Evolutionary conservation across 495 filamentous ascomycete genomes (phyloP), one percentile per base, ranked within the genome.

Genomic region (Trichoderma orchidacearum): DNA sequence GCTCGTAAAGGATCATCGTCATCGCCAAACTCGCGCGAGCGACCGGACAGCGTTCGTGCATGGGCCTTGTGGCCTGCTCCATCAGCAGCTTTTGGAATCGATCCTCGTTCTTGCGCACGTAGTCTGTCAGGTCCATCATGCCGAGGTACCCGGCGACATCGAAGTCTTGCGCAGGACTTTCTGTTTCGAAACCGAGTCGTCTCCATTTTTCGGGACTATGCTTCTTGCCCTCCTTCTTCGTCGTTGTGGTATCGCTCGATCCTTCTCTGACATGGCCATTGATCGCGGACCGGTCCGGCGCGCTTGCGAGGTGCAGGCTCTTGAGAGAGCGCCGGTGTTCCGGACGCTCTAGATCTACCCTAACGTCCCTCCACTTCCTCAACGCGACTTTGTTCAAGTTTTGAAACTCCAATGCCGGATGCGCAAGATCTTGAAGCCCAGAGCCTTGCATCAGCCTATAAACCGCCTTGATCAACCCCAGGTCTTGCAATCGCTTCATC

Each of bases 111-210:
- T 87, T 94, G 61, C 85, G 78, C 51, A 95, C 87, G 67, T 87
- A 99, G 68, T 97, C 90, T 6, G 89, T 90, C 63, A 97, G 65
- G 68, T 99, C 93, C 90, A 97, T 95, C 84, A 99, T 89, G 21
- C 94, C 93, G 38, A 99, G 69, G 65, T 92, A 97, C 1, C 93
- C 93, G 17, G 85, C 83, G 25, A 81, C 76, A 2, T 90, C 83
- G 68, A 99, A 97, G 61, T 97, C 93, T 59, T 75, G 70, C 0
- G 83, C 83, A 9, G 93, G 93, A 57, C 78, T 87, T 65, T 97
- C 94, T 0, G 89, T 85, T 68, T 93, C 87, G 63, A 99, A 99
- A 3, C 93, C 93, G 32, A 98, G 68, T 38, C 92, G 76, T 56
- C 90, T 75, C 93, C 93, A 98, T 69, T 96, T 96, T 62, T 95